Evolutionary conservation across 257 asterid species (phyloP), one percentile per base, ranked within the genome.

Genomic region (Apocynum venetum): DNA sequence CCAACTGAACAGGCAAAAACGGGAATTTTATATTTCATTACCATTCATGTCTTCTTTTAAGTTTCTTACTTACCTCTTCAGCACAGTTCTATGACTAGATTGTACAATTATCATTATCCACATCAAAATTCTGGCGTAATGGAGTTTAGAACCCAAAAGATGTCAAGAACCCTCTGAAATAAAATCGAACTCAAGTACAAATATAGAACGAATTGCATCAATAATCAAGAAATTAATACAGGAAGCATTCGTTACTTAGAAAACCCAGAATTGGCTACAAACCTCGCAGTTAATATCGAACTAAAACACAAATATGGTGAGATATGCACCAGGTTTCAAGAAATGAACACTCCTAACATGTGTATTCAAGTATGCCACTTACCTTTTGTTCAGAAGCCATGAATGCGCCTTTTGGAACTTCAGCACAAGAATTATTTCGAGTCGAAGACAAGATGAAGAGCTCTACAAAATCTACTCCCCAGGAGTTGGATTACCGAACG

Each of bases 331-430:
- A 25, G 25, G 40, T 15, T 48, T 15, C 48, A 52, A 73, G 40
- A 40, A 73, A 73, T 36, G 52, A 43, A 68, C 2, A 12, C 7
- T 63, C 38, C 2, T 35, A 35, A 13, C 53, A 17, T 41, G 6
- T 17, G 73, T 43, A n/a, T 66, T 43, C 12, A 41, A 66, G 51
- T 40, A 4, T 43, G 7, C 31, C 48, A 41, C 51, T 41, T 2
- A 67, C 72, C 52, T 65, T 53, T 15, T 41, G 52, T 68, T 43
- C 52, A 43, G 53, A 68, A 41, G 38, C 73, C 73, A 68, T 41
- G 36, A 43, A 68, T 11, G 36, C 36, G 43, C 38, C 13, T 19
- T 68, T 43, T 41, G 48, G 36, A 67, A 19, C 7, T 43, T 1
- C 17, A 52, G 36, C 14, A 67, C 35, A 15, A 2, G 3, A 15